Percentiles rank a stretch among this genome's conserved stretches.
phyloP scores from a whole-genome alignment of 129 eudicot species.

The Oenanthe sinensis region DNA sequence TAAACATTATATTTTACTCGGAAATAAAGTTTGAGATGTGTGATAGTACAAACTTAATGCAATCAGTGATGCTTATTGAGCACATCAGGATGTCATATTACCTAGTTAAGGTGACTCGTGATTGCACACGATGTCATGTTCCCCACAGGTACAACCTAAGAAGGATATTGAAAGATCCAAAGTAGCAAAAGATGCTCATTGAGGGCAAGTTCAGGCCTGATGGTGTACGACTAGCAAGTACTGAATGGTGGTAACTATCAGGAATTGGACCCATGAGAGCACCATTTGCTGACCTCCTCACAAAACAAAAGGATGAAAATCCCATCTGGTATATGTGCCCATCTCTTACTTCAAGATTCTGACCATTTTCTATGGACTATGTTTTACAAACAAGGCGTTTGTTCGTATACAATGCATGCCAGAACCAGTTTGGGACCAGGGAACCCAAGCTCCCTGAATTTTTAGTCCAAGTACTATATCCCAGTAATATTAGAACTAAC shows the following conservation, averaged over 20 bases:
- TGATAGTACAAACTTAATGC: neutral
- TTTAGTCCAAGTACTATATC: neutral
- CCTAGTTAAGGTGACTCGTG: neutral
- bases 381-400: neutral
- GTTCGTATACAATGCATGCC: neutral
- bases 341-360: neutral
- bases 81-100: neutral
- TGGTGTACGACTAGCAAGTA: neutral
- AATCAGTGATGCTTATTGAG: neutral
- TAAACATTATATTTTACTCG: neutral
- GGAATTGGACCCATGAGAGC: slow-evolving; percentile 6
- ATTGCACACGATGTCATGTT: neutral
- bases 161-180: neutral
- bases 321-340: slow-evolving; percentile 19
- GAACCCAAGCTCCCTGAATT: neutral
- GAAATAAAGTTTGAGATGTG: neutral
- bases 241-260: slow-evolving; percentile 13
- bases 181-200: neutral
- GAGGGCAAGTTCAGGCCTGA: slow-evolving; percentile 1
- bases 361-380: neutral
- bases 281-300: slow-evolving; percentile 11
- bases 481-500: neutral
- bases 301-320: slow-evolving; percentile 4
- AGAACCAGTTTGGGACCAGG: neutral
- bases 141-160: neutral